Base-by-base conservation (phyloP, 108 stramenopile species). In the Skeletonema potamos region DNA sequence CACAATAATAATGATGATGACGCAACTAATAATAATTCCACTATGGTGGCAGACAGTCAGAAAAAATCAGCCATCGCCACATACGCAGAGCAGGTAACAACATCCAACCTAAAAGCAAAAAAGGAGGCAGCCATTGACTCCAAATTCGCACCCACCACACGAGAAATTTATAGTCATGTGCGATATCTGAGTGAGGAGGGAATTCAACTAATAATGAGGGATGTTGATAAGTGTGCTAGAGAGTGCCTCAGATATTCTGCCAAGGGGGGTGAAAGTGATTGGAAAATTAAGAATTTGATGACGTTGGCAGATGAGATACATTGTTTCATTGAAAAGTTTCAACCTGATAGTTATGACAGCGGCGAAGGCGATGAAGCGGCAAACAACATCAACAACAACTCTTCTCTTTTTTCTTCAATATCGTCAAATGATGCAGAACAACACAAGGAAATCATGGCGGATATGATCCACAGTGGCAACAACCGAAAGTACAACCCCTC, bases 291-390 rank as follows among this genome's bases (percentile, higher is more conserved):
- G n/a, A 34, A 60, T 55, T 36, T 34, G 5, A 51, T 27, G 28
- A 56, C 36, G 17, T 37, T 73, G 36, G 72, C 32, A 27, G 55
- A 48, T 18, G 63, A 58, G 56, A 62, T 62, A 29, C 28, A 29
- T 28, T 11, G 7, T 39, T 79, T 48, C 36, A 72, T 79, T 68
- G 61, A 46, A 34, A 72, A 68, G 71, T 79, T 79, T 66, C 58
- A 66, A 54, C 77, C 70, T 33, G 27, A 54, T 26, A 10, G 48
- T 27, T 30, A 66, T 4, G 51, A 66, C 27, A 64, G 58, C 3
- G 60, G 43, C 0, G 9, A 10, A 4, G 18, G 2, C 5, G 29
- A 66, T 4, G 29, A 34, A 10, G 12, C 18, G 10, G 15, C 32
- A 57, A 37, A 24, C 18, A 26, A 13, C 20, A 58, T 15, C 8